Percentiles rank a stretch among this genome's conserved stretches.
Conservation (phyloP, 257 asterid species). For the Euphrasia confusa region DNA sequence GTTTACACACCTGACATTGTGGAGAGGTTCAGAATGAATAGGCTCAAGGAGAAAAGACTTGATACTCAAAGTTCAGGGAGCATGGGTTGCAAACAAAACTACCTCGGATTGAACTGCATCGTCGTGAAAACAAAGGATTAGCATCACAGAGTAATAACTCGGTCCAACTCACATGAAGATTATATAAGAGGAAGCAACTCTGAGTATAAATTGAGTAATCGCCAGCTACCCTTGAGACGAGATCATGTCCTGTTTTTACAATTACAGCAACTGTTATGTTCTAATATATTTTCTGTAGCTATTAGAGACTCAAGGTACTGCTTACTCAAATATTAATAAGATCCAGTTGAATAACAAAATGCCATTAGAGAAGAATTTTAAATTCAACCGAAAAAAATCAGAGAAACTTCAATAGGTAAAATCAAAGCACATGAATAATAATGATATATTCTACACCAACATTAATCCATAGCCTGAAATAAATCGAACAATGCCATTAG, state of each 20-base stretch:
- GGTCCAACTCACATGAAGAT: neutral
- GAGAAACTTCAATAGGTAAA: neutral
- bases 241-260: slow-evolving; percentile 16
- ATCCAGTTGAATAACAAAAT: slow-evolving; percentile 20
- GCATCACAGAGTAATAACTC: neutral
- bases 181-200: slow-evolving; percentile 1
- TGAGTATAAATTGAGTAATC: slow-evolving; percentile 7
- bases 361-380: slow-evolving; percentile 1
- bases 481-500: slow-evolving; percentile 21
- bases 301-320: neutral
- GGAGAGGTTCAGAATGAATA: slow-evolving; percentile 30
- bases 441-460: slow-evolving; percentile 5
- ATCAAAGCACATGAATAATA: slow-evolving; percentile 6
- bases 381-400: slow-evolving; percentile 15
- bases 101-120: slow-evolving; percentile 28
- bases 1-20: slow-evolving; percentile 65
- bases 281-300: slow-evolving; percentile 9
- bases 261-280: slow-evolving; percentile 18
- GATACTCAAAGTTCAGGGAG: slow-evolving; percentile 29
- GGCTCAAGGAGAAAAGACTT: slow-evolving; percentile 26
- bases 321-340: neutral
- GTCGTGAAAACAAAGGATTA: slow-evolving; percentile 23
- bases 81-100: slow-evolving; percentile 23
- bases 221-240: slow-evolving; percentile 1
- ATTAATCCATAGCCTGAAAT: slow-evolving; percentile 6